These are phyloP conservation scores for Closterium sp. DNA, from an alignment of 139 green algal species.

Conservation along the genomic window DNA sequence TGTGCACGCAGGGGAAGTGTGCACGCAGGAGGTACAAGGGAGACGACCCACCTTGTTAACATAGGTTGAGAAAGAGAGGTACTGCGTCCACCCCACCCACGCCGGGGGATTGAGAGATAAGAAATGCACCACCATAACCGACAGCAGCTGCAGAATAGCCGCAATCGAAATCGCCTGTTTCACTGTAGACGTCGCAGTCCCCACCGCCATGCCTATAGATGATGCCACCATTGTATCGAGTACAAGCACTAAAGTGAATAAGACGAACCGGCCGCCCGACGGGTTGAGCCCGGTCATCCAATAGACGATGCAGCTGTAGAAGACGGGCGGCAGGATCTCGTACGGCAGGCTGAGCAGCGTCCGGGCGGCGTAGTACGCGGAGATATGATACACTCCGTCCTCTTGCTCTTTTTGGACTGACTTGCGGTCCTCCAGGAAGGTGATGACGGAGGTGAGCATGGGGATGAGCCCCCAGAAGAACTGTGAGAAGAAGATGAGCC, in stretches of 20 bases:
- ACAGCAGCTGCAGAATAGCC: conserved; percentile 15
- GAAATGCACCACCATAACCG: conserved; percentile 20
- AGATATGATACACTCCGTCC: conserved; percentile 35
- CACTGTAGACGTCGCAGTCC: not conserved
- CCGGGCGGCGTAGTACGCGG: conserved; percentile 12
- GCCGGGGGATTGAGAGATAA: not conserved
- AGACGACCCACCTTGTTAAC: conserved; percentile 11
- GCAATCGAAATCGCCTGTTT: conserved; percentile 13
- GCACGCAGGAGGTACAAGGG: no score
- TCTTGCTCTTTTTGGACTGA: conserved; percentile 24
- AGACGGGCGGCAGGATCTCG: conserved; percentile 26
- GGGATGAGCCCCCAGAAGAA: conserved; percentile 34
- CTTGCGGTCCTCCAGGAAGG: conserved; percentile 8
- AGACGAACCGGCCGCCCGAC: conserved; percentile 20
- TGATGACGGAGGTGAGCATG: conserved; percentile 34
- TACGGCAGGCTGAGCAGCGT: conserved; percentile 24
- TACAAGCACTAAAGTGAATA: conserved; percentile 11
- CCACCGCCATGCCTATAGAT: conserved; percentile 21
- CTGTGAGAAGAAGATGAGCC: conserved; percentile 25
- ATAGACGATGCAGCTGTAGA: conserved; percentile 29
- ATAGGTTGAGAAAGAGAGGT: conserved; percentile 37
- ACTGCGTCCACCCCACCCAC: conserved; percentile 38
- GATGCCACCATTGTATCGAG: conserved; percentile 35
- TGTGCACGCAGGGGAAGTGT: no score
- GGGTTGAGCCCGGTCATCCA: conserved; percentile 38